Evolutionary conservation across 805 yeast species (phyloP).

Genomic region (Naumovozyma dairenensis): DNA sequence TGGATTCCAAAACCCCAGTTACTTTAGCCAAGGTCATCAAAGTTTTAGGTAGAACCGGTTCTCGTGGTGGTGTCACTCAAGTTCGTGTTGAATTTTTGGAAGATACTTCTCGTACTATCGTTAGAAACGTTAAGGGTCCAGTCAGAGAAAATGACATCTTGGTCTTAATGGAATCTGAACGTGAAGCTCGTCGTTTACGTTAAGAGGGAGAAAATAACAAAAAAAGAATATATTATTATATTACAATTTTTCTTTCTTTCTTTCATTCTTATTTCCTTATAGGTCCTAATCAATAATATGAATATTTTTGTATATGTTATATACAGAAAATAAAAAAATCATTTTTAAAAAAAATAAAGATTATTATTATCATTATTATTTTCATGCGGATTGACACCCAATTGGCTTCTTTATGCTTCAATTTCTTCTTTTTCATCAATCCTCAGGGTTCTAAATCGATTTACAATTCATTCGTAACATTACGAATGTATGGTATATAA

Average conservation of each 20-base stretch:
- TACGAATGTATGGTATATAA: too few relatives aligned
- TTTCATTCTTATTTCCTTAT: neutral
- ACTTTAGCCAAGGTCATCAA: slow-evolving; percentile 99
- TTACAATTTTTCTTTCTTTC: neutral
- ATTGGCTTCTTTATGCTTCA: too few relatives aligned
- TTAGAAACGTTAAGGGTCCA: slow-evolving; percentile 97
- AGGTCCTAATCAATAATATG: neutral
- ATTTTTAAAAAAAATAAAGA: slow-evolving; percentile 1
- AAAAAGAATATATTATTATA: too few relatives aligned
- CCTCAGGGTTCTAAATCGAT: too few relatives aligned
- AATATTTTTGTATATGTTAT: neutral
- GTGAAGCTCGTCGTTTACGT: slow-evolving; percentile 97
- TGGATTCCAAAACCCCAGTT: slow-evolving; percentile 70
- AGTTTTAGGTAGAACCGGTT: slow-evolving; percentile 99
- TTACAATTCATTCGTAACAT: too few relatives aligned
- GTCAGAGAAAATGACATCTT: slow-evolving; percentile 97
- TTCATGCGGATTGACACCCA: neutral
- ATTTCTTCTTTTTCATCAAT: too few relatives aligned
- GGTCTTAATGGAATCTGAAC: slow-evolving; percentile 99
- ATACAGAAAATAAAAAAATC: neutral
- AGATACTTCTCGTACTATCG: slow-evolving; percentile 89
- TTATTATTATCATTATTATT: too few relatives aligned
- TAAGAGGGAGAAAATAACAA: too few relatives aligned
- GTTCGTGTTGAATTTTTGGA: slow-evolving; percentile 96
- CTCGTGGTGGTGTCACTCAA: slow-evolving; percentile 99